phyloP scores from a whole-genome alignment of 495 filamentous ascomycete genomes.

The Neurospora cerealis region DNA sequence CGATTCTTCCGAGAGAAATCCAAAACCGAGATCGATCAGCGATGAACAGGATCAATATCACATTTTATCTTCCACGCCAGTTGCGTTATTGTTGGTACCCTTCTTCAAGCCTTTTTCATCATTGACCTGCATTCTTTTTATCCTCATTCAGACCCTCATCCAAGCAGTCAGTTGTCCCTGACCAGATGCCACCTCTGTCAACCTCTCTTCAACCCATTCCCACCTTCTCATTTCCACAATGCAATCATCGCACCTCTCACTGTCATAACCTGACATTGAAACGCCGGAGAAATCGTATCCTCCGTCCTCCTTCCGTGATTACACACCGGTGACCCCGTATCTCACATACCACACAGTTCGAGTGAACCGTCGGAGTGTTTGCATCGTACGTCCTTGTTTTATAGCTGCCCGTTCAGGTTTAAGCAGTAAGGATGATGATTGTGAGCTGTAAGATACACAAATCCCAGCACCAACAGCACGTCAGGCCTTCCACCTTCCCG shows the following conservation, averaged over 20 bases:
- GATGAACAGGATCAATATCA: background rate
- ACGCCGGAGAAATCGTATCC: background rate
- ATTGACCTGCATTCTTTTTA: background rate
- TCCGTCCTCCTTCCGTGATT: background rate
- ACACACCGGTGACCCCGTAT: background rate
- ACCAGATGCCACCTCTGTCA: background rate
- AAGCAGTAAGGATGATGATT: background rate
- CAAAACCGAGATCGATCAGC: background rate
- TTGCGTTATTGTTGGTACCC: background rate
- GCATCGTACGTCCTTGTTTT: background rate
- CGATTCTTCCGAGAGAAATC: background rate
- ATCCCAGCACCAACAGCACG: background rate
- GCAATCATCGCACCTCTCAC: background rate
- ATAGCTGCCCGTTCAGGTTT: background rate
- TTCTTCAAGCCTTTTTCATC: background rate
- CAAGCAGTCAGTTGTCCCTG: background rate
- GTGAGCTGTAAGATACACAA: background rate
- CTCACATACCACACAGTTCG: background rate
- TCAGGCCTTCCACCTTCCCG: background rate
- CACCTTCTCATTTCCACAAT: background rate
- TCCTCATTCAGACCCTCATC: background rate
- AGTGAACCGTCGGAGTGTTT: background rate
- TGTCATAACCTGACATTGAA: background rate
- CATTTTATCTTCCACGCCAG: background rate
- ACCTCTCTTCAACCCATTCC: background rate